Percentiles rank a stretch among this genome's conserved stretches.
Conservation (phyloP, 257 asterid genomes). For the Nicotiana paniculata region DNA sequence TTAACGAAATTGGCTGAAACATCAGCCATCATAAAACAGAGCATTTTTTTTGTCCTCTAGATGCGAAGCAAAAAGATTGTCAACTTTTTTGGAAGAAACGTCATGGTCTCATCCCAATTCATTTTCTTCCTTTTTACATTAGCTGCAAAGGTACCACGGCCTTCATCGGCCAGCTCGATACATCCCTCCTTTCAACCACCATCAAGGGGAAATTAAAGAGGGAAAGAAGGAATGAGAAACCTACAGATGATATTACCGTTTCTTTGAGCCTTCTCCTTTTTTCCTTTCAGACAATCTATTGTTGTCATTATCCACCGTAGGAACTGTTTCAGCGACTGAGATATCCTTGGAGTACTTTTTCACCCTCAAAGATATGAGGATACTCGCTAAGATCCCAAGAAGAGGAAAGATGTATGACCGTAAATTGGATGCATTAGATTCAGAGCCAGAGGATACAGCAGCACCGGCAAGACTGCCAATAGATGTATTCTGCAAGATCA, state of each 20-base stretch:
- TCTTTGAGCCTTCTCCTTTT: slow-evolving; percentile 23
- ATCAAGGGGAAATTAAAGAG: background rate
- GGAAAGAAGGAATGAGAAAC: background rate
- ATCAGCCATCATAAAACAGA: background rate
- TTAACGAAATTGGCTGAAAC: background rate
- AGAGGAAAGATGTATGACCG: slow-evolving; percentile 75
- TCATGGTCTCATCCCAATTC: background rate
- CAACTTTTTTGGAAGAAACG: background rate
- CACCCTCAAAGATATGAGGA: slow-evolving; percentile 77
- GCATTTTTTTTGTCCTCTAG: background rate
- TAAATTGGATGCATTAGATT: slow-evolving; percentile 39
- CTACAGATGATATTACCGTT: slow-evolving; percentile 8
- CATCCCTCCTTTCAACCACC: background rate
- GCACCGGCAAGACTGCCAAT: slow-evolving; percentile 95
- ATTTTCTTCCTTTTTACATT: background rate
- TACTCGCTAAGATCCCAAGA: slow-evolving; percentile 75
- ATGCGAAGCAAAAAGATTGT: background rate
- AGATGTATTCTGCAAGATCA: slow-evolving; percentile 94
- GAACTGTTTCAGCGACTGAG: slow-evolving; percentile 16
- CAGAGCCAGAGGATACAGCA: slow-evolving; percentile 79
- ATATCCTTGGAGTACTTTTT: slow-evolving; percentile 64
- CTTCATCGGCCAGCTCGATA: background rate
- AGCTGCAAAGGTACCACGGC: background rate
- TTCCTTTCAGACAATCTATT: slow-evolving; percentile 7
- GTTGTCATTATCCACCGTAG: slow-evolving; percentile 11